Conservation (phyloP, 345 rosid genomes). For the Sisymbrium irio region DNA sequence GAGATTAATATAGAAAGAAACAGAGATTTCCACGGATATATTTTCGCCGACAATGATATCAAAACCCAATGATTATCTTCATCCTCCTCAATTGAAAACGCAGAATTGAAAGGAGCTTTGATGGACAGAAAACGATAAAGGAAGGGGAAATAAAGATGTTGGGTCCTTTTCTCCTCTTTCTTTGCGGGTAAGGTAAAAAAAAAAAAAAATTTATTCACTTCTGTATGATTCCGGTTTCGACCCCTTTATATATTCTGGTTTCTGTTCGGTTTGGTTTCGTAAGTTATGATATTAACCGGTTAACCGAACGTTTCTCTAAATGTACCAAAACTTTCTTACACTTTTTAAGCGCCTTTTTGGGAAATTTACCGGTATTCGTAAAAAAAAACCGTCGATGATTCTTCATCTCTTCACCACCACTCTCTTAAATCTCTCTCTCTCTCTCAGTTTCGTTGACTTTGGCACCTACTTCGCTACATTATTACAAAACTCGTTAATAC, state of each 20-base stretch:
- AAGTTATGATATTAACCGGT: background rate
- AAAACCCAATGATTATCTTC: background rate
- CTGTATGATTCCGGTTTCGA: background rate
- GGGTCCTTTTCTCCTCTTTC: too few species aligned
- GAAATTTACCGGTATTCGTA: slow-evolving; percentile 16
- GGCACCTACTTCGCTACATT: background rate
- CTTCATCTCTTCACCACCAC: slow-evolving; percentile 10
- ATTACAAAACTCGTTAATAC: background rate
- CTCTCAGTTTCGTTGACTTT: slow-evolving; percentile 28
- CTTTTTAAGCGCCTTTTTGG: background rate
- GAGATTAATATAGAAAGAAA: background rate
- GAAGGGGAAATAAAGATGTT: background rate
- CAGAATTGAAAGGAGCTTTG: background rate
- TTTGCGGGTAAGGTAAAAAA: too few species aligned
- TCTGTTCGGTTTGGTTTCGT: background rate
- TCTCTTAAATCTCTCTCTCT: background rate
- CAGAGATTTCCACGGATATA: background rate
- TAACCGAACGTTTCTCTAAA: background rate
- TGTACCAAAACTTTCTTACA: background rate
- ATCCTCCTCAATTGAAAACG: background rate
- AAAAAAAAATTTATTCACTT: background rate
- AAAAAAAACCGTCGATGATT: background rate
- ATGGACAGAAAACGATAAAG: slow-evolving; percentile 26
- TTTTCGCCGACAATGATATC: background rate
- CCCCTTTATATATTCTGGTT: background rate